A percentile compares a stretch with the other conserved stretches of the same genome.
phyloP scores from a whole-genome alignment of 805 yeast species.

The Nadsonia fulvescens region DNA sequence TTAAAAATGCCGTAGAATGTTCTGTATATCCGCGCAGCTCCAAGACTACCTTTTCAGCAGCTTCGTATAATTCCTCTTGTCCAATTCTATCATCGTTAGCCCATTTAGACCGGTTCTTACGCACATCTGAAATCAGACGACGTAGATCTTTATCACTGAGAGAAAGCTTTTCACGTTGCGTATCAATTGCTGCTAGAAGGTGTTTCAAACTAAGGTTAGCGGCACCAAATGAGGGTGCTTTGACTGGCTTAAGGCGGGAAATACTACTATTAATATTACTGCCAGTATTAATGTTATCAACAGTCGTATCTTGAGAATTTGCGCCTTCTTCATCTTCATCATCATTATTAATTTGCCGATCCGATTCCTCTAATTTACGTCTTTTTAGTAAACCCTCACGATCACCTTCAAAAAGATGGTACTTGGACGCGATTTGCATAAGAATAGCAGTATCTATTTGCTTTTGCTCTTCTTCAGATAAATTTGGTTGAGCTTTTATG shows the following conservation, averaged over 20 bases:
- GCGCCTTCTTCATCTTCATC: conserved; percentile 4
- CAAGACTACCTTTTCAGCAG: conserved; percentile 85
- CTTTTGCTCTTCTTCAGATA: too few species aligned
- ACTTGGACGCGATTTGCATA: conserved; percentile 34
- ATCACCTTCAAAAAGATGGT: conserved; percentile 52
- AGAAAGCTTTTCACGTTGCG: conserved; percentile 50
- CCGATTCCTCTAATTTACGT: conserved; percentile 62
- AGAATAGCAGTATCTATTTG: conserved; percentile 9
- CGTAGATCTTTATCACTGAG: conserved; percentile 72
- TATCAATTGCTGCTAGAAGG: conserved; percentile 59
- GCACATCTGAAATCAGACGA: conserved; percentile 73
- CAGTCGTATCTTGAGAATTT: conserved; percentile 6
- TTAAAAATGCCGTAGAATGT: conserved; percentile 88
- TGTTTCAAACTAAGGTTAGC: conserved; percentile 67
- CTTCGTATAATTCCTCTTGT: conserved; percentile 93
- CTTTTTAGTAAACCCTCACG: conserved; percentile 58
- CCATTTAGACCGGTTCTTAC: conserved; percentile 95
- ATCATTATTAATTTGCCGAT: conserved; percentile 35
- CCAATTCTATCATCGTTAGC: conserved; percentile 90
- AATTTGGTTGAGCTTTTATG: too few species aligned
- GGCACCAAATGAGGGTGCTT: conserved; percentile 41
- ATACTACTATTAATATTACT: conserved; percentile 10
- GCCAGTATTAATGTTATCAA: conserved; percentile 5
- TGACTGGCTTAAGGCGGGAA: conserved; percentile 5
- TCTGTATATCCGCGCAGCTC: conserved; percentile 87